phyloP scores from a whole-genome alignment of 1,139 yeast species.

The Candida labiduridarum region DNA sequence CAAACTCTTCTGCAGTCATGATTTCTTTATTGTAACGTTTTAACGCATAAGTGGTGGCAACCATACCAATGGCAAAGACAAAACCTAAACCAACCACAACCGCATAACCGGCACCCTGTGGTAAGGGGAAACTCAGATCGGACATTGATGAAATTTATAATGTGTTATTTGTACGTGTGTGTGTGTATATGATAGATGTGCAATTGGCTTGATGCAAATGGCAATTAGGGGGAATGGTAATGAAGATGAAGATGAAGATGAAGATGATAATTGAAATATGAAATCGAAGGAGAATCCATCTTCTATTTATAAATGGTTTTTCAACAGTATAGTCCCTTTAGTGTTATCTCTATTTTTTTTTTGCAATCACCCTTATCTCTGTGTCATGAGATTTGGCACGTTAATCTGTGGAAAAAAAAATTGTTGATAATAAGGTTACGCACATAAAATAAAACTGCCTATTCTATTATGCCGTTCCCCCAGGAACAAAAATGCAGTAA shows the following conservation, averaged over 20 bases:
- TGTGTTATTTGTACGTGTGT: neutral
- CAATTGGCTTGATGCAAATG: neutral
- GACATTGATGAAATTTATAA: slow-evolving; percentile 1
- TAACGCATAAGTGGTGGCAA: slow-evolving; percentile 66
- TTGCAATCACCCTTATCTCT: slow-evolving; percentile 1
- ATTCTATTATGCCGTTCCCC: too few species aligned
- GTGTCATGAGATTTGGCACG: neutral
- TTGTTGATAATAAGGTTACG: too few species aligned
- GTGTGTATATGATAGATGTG: neutral
- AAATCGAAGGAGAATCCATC: neutral
- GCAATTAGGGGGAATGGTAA: neutral
- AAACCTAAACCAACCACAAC: slow-evolving; percentile 87
- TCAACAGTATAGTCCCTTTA: neutral
- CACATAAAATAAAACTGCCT: too few species aligned
- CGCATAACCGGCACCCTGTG: slow-evolving; percentile 90
- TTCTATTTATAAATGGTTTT: neutral
- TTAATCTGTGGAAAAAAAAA: neutral
- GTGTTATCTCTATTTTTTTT: neutral
- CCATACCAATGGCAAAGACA: slow-evolving; percentile 79
- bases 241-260: neutral
- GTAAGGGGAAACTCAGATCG: slow-evolving; percentile 25
- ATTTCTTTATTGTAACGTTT: slow-evolving; percentile 78
- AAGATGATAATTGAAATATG: neutral
- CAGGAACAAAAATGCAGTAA: neutral
- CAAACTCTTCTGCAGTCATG: slow-evolving; percentile 86